These are phyloP conservation scores for Tirmania nivea DNA, from an alignment of 495 filamentous ascomycete genomes.

Conservation along the genomic window DNA sequence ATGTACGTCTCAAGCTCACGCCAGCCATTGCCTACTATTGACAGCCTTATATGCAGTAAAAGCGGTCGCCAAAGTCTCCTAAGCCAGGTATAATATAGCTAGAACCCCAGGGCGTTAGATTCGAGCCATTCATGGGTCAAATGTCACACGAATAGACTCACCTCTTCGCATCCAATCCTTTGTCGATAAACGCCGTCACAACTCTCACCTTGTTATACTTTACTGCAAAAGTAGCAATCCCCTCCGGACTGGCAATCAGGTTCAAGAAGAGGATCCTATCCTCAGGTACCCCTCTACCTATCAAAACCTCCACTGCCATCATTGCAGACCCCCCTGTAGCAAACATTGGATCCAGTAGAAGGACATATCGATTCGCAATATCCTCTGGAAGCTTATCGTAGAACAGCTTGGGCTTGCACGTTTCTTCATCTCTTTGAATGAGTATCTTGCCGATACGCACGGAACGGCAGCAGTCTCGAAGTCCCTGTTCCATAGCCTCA, in stretches of 20 bases:
- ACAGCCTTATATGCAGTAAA: constrained; percentile 56
- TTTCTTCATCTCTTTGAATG: constrained; percentile 94
- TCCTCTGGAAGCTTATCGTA: constrained; percentile 94
- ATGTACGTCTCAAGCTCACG: too few species aligned
- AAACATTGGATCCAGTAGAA: constrained; percentile 97
- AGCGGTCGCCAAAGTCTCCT: constrained; percentile 91
- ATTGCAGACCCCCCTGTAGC: constrained; percentile 95
- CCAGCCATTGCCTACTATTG: too few species aligned
- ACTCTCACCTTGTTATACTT: constrained; percentile 81
- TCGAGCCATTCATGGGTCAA: background rate
- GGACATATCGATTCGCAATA: constrained; percentile 76
- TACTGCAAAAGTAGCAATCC: constrained; percentile 70
- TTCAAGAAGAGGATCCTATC: constrained; percentile 91
- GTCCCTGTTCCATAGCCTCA: constrained; percentile 93
- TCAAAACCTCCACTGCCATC: constrained; percentile 86
- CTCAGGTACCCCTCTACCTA: constrained; percentile 73
- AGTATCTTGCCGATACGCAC: constrained; percentile 96
- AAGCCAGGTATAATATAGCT: constrained; percentile 94
- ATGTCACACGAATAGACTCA: constrained; percentile 24
- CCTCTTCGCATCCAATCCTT: constrained; percentile 94
- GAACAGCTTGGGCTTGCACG: constrained; percentile 70
- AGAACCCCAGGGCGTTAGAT: constrained; percentile 1
- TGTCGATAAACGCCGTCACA: constrained; percentile 91
- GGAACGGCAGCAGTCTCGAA: constrained; percentile 87
- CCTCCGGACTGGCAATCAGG: constrained; percentile 83